Evolutionary conservation across 257 asterid genomes (phyloP), one percentile per base, ranked within the genome.

Genomic region (Primulina eburnea): DNA sequence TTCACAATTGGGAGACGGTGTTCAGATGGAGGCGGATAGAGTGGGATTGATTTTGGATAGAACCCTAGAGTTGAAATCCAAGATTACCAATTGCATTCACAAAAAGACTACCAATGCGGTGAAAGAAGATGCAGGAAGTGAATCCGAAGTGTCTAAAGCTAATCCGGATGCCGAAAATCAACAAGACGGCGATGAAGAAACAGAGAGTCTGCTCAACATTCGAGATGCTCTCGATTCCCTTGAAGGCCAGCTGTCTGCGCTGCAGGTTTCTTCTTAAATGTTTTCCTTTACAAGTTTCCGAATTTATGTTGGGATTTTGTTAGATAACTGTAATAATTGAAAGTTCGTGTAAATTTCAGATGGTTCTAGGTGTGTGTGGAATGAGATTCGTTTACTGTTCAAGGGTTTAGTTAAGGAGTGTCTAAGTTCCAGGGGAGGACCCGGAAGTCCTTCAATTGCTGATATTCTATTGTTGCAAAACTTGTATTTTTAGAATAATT

Each of bases 141-240:
- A 33, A 32, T 10, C 52, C 6, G 59, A 32, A 10, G 69, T 62
- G 11, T 67, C 69, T 68, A 65, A 50, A 58, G 40, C 33, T 16
- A 65, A 62, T 38, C 61, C 68, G 4, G 72, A 47, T 52, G 64
- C 72, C 8, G 75, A 60, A 26, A 55, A 55, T 33, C 73, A 20
- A 16, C 76, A 38, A 40, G 80, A 69, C 1, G 67, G 52, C 43
- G 84, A 77, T 6, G 80, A 72, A 29, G 86, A 70, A 52, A 68
- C 72, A 0, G 81, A 84, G 68, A 76, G 84, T 53, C 82, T 84
- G 67, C 72, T 76, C 71, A 79, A 75, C 66, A 76, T 84, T 65
- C 62, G 80, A 58, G 88, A 81, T 66, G 86, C 88, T 21, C 84
- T 84, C 64, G 82, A 79, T 70, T 75, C 85, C 37, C 86, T 83